phyloP scores from a whole-genome alignment of 202 grass and related monocot species.

The Digitaria exilis region DNA sequence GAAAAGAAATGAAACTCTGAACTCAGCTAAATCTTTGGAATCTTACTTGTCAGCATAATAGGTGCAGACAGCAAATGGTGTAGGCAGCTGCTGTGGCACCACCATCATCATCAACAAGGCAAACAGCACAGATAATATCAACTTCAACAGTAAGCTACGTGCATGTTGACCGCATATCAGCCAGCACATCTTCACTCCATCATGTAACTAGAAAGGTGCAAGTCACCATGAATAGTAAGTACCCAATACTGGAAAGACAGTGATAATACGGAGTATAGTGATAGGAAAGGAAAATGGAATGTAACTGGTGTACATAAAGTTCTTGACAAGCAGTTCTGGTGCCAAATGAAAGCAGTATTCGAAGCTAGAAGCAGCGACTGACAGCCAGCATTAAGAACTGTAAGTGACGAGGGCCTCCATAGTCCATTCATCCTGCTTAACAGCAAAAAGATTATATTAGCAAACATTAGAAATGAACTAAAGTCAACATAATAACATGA shows the following conservation, averaged over 20 bases:
- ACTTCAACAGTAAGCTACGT: conserved; percentile 53
- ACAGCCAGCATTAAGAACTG: conserved; percentile 14
- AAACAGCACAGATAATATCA: conserved; percentile 56
- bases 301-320: conserved; percentile 46
- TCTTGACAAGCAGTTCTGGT: conserved; percentile 41
- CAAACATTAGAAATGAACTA: not conserved
- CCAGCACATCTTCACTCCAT: conserved; percentile 57
- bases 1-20: conserved; percentile 1
- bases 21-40: conserved; percentile 37
- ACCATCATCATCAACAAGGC: conserved; percentile 42
- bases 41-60: conserved; percentile 57
- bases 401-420: not conserved
- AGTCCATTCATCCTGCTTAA: conserved; percentile 27
- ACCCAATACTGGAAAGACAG: conserved; percentile 31
- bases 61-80: conserved; percentile 49
- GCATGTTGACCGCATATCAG: conserved; percentile 55
- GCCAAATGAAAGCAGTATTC: conserved; percentile 33
- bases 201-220: conserved; percentile 71
- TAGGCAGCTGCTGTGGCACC: conserved; percentile 26
- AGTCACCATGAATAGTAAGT: conserved; percentile 53
- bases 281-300: conserved; percentile 35
- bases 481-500: not conserved
- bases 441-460: conserved; percentile 4
- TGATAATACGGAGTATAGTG: conserved; percentile 33
- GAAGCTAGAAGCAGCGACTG: conserved; percentile 37